These are phyloP conservation scores for Thyridium curvatum DNA, from an alignment of 2,329 filamentous ascomycete species.

Conservation along the genomic window DNA sequence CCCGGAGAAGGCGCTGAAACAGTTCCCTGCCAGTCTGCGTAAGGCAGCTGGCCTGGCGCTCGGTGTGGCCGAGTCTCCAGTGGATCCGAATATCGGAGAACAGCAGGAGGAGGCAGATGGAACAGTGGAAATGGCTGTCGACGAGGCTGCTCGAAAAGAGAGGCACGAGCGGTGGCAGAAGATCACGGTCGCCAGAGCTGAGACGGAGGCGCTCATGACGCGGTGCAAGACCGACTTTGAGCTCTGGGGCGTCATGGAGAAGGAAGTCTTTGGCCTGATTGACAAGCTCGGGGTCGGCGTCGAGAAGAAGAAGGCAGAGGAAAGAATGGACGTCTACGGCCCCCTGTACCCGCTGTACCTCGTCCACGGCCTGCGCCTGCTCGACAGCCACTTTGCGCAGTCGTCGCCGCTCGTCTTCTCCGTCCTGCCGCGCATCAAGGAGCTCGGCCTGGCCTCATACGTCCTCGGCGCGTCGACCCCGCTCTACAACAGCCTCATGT, in stretches of 20 bases:
- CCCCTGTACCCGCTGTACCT: conserved; percentile 60
- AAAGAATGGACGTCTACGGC: conserved; percentile 48
- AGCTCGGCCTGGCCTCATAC: conserved; percentile 62
- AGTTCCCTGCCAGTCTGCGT: conserved; percentile 32
- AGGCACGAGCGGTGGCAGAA: background rate
- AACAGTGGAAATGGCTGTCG: conserved; percentile 8
- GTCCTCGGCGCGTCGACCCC: conserved; percentile 64
- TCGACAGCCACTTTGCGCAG: conserved; percentile 50
- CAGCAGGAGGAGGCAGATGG: conserved; percentile 10
- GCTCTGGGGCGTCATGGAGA: conserved; percentile 61
- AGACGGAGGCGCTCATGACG: conserved; percentile 45
- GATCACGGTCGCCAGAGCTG: background rate
- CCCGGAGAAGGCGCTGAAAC: conserved; percentile 26
- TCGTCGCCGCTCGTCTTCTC: conserved; percentile 54
- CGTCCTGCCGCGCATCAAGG: conserved; percentile 61
- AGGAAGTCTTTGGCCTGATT: conserved; percentile 59
- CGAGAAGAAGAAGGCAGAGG: conserved; percentile 5
- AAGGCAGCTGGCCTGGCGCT: conserved; percentile 29
- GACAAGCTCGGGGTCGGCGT: conserved; percentile 46
- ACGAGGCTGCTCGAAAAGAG: conserved; percentile 1
- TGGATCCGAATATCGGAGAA: conserved; percentile 3
- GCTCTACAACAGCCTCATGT: conserved; percentile 63
- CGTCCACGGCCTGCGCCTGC: conserved; percentile 45
- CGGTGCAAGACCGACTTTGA: conserved; percentile 53
- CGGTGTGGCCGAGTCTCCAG: conserved; percentile 18